Conservation (phyloP, 78 protist species). For the Anaeramoeba ignava region DNA sequence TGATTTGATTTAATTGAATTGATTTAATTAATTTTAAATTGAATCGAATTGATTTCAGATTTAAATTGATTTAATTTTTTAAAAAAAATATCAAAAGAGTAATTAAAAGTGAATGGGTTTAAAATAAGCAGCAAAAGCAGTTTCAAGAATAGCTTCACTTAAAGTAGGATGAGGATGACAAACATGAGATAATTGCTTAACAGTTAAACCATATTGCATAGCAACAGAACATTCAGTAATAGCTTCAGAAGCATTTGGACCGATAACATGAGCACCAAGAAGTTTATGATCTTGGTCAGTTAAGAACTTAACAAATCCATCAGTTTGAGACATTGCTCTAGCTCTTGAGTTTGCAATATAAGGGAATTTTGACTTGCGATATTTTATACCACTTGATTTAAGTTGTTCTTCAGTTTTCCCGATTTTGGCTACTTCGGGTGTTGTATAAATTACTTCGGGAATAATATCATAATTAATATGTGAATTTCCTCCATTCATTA, state of each 20-base stretch:
- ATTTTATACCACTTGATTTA: neutral
- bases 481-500: conserved; percentile 50
- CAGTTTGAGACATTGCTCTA: neutral
- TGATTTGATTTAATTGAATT: no score
- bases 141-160: conserved; percentile 94
- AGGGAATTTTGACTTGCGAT: neutral
- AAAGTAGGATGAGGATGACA: conserved; percentile 43
- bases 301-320: neutral
- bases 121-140: conserved; percentile 60
- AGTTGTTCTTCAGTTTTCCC: neutral
- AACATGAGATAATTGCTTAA: neutral
- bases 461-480: conserved; percentile 94
- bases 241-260: conserved; percentile 15
- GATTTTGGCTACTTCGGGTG: conserved; percentile 80
- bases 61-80: no score
- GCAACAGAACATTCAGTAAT: conserved; percentile 5
- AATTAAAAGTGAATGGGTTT: conserved; percentile 82
- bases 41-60: no score
- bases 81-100: no score
- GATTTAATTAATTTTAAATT: no score
- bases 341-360: neutral
- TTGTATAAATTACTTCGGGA: conserved; percentile 96
- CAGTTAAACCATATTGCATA: neutral
- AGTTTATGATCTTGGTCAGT: neutral
- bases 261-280: conserved; percentile 4